phyloP scores from a whole-genome alignment of 2,329 filamentous ascomycete genomes.

The Neurospora sp. region DNA sequence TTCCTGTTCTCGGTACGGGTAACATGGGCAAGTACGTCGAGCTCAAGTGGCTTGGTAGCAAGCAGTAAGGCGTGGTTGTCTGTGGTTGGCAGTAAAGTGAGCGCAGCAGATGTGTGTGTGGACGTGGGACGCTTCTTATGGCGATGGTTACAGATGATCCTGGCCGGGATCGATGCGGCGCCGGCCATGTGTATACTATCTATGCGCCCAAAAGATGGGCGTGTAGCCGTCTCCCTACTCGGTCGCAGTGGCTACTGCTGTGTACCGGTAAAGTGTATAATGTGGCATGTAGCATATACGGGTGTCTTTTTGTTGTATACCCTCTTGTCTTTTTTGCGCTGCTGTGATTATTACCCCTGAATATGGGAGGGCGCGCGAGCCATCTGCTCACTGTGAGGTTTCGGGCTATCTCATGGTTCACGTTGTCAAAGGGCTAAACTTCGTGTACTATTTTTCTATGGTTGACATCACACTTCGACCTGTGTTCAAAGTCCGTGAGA shows the following conservation, averaged over 20 bases:
- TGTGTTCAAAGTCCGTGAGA: background rate
- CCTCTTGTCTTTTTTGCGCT: background rate
- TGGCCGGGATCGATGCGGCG: slow-evolving; percentile 5
- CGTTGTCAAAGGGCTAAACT: background rate
- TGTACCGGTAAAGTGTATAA: background rate
- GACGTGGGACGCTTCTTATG: background rate
- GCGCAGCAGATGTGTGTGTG: background rate
- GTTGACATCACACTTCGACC: background rate
- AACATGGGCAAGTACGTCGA: slow-evolving; percentile 20
- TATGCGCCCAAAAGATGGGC: slow-evolving; percentile 2
- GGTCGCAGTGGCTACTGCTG: background rate
- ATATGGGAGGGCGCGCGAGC: background rate
- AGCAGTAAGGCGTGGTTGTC: slow-evolving; percentile 3
- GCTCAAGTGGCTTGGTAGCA: slow-evolving; percentile 19
- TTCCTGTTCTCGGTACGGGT: slow-evolving; percentile 24
- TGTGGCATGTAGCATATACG: background rate
- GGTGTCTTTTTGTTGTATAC: background rate
- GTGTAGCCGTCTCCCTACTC: slow-evolving; percentile 30
- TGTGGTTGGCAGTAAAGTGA: background rate
- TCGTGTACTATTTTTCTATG: background rate
- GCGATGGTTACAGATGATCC: background rate
- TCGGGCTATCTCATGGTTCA: background rate
- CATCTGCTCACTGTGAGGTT: background rate
- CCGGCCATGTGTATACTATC: slow-evolving; percentile 7
- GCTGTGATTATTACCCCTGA: background rate